A percentile compares a stretch with the other conserved stretches of the same genome.
phyloP scores from a whole-genome alignment of 2,329 filamentous ascomycete genomes.

The Chlorencoelia australis region DNA sequence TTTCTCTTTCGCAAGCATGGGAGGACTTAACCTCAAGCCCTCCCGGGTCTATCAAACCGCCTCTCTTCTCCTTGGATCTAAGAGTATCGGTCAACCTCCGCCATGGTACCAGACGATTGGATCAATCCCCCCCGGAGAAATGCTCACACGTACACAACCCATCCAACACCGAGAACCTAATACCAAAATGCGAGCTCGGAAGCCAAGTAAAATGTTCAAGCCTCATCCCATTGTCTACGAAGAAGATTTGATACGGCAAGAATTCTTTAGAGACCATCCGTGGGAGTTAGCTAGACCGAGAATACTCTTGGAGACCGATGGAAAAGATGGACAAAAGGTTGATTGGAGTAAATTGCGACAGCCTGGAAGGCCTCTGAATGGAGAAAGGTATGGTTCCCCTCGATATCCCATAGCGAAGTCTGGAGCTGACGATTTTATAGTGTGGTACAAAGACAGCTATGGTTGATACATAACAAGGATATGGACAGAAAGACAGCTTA shows the following conservation, averaged over 20 bases:
- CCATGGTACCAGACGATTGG: constrained; percentile 27
- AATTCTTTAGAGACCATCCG: constrained; percentile 89
- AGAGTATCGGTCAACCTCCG: constrained; percentile 28
- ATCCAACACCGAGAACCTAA: constrained; percentile 33
- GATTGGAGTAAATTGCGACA: constrained; percentile 77
- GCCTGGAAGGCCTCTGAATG: constrained; percentile 64
- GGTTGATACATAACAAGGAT: constrained; percentile 59
- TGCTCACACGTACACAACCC: constrained; percentile 43
- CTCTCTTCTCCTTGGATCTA: constrained; percentile 34
- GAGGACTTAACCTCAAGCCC: constrained; percentile 29
- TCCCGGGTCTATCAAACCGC: constrained; percentile 39
- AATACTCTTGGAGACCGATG: constrained; percentile 75
- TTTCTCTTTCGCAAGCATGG: constrained; percentile 15
- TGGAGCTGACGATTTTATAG: constrained; percentile 35
- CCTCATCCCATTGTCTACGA: constrained; percentile 70
- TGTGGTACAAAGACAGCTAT: constrained; percentile 85
- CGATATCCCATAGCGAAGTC: neutral
- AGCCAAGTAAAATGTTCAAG: constrained; percentile 68
- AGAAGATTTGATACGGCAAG: constrained; percentile 70
- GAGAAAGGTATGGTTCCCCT: constrained; percentile 58
- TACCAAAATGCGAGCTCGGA: constrained; percentile 35
- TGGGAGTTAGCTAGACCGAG: constrained; percentile 92
- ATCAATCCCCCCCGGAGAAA: constrained; percentile 43
- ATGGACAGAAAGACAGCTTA: constrained; percentile 64
- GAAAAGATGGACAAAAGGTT: constrained; percentile 64